phyloP scores from a whole-genome alignment of 192 early-diverging fungal species.

The Podila horticola region DNA sequence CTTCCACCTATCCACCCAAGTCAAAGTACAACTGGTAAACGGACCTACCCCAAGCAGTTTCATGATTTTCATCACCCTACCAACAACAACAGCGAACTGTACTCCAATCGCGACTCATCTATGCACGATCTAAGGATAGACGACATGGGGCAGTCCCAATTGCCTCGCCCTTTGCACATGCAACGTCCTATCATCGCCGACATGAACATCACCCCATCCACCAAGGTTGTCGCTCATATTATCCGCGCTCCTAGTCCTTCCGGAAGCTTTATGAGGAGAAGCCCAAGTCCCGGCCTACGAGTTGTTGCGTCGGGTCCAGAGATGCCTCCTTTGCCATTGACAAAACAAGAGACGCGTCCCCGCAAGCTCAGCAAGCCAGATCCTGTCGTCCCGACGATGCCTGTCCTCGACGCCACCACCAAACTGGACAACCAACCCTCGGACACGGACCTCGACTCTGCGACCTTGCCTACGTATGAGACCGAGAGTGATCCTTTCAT shows the following conservation, averaged over 20 bases:
- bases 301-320: neutral
- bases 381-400: too few species aligned
- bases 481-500: neutral
- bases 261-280: neutral
- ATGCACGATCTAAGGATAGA: too few species aligned
- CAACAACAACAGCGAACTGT: too few species aligned
- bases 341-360: neutral
- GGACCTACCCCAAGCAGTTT: neutral
- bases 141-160: neutral
- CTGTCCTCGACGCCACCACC: too few species aligned
- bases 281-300: neutral
- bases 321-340: neutral
- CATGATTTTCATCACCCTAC: too few species aligned
- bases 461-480: too few species aligned
- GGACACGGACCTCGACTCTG: too few species aligned
- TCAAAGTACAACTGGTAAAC: neutral
- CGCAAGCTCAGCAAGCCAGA: too few species aligned
- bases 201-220: neutral
- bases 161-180: constrained; percentile 18
- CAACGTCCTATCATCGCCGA: constrained; percentile 12
- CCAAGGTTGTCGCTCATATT: constrained; percentile 5
- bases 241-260: neutral
- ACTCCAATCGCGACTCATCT: too few species aligned
- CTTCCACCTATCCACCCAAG: neutral
- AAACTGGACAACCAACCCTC: too few species aligned